Percentiles rank a stretch among this genome's conserved stretches.
These are phyloP conservation scores for Spinacia oleracea DNA, from an alignment of 179 eudicot species.

Conservation along the genomic window DNA sequence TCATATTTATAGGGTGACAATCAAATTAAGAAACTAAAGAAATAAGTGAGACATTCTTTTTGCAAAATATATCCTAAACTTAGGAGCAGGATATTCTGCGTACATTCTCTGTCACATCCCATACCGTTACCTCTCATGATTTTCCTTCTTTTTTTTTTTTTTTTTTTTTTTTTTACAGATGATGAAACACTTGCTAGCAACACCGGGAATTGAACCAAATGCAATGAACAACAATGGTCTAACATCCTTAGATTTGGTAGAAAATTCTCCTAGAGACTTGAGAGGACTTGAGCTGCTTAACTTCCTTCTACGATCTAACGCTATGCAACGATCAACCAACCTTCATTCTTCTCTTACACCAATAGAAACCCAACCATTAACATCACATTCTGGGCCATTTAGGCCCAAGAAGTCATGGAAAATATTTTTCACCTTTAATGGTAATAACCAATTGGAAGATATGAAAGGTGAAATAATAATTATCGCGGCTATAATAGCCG, in stretches of 20 bases:
- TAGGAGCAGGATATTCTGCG: no score
- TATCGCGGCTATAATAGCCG: conserved; percentile 24
- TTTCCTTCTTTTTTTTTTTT: background rate
- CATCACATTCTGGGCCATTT: conserved; percentile 5
- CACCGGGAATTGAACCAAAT: conserved; percentile 26
- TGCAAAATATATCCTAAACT: no score
- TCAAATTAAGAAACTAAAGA: no score
- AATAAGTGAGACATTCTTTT: no score
- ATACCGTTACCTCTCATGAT: background rate
- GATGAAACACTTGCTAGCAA: conserved; percentile 28
- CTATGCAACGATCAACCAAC: conserved; percentile 12
- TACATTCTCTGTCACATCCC: no score
- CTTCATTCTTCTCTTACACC: background rate
- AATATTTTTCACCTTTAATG: conserved; percentile 27
- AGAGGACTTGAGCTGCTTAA: conserved; percentile 33
- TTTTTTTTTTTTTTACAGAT: conserved; percentile 24
- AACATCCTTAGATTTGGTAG: conserved; percentile 34
- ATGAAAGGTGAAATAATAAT: conserved; percentile 30
- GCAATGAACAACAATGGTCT: conserved; percentile 36
- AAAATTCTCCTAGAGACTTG: conserved; percentile 40
- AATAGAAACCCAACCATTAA: background rate
- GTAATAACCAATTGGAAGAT: conserved; percentile 20
- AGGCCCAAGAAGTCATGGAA: conserved; percentile 26
- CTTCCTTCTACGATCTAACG: conserved; percentile 31
- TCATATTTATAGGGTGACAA: no score